These are phyloP conservation scores for Fonsecaea erecta DNA, from an alignment of 2,329 filamentous ascomycete genomes.

Conservation along the genomic window DNA sequence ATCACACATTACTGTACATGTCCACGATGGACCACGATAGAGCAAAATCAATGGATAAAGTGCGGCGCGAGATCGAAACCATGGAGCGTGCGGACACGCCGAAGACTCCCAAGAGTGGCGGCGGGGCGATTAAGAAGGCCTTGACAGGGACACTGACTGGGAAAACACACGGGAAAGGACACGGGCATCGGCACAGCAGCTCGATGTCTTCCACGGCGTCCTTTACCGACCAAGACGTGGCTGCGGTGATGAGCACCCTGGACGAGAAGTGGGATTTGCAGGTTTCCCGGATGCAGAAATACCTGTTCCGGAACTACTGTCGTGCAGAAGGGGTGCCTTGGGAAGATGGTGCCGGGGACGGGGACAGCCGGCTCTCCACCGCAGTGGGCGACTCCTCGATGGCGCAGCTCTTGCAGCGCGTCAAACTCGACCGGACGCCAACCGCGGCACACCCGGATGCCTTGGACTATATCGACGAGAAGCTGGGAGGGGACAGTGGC, in stretches of 20 bases:
- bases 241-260: slow-evolving; percentile 48
- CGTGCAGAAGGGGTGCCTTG: slow-evolving; percentile 43
- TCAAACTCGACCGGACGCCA: slow-evolving; percentile 33
- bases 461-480: slow-evolving; percentile 34
- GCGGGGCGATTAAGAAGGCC: slow-evolving; percentile 50
- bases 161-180: slow-evolving; percentile 29
- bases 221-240: slow-evolving; percentile 46
- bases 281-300: slow-evolving; percentile 48
- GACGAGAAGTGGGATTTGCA: slow-evolving; percentile 54
- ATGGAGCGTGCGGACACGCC: slow-evolving; percentile 43
- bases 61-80: slow-evolving; percentile 60
- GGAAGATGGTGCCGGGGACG: slow-evolving; percentile 30
- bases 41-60: slow-evolving; percentile 63
- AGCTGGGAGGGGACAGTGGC: slow-evolving; percentile 13
- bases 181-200: slow-evolving; percentile 30
- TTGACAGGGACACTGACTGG: slow-evolving; percentile 48
- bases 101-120: slow-evolving; percentile 47
- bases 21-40: slow-evolving; percentile 68
- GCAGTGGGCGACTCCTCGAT: slow-evolving; percentile 27
- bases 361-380: slow-evolving; percentile 7
- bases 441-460: slow-evolving; percentile 22
- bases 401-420: slow-evolving; percentile 32
- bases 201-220: slow-evolving; percentile 27
- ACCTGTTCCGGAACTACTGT: slow-evolving; percentile 54
- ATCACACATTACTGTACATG: slow-evolving; percentile 65